Conservation (phyloP, 192 early-diverging fungal species). For the Coemansia javaensis region DNA sequence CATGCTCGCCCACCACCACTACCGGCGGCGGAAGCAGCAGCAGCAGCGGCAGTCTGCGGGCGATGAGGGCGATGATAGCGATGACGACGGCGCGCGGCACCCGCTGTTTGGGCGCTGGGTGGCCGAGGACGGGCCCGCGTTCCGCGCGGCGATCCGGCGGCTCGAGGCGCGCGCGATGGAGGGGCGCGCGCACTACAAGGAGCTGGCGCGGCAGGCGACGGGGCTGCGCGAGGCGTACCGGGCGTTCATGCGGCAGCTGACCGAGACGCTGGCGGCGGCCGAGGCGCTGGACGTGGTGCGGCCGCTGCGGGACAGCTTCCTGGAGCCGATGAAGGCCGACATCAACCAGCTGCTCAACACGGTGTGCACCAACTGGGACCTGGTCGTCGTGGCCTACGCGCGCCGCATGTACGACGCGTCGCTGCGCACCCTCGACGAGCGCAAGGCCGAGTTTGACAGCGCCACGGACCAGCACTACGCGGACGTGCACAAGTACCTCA, state of each 20-base stretch:
- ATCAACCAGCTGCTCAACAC: conserved; percentile 31
- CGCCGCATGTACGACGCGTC: conserved; percentile 30
- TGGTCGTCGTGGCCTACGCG: conserved; percentile 21
- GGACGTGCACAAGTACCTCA: conserved; percentile 34
- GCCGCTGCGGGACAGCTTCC: conserved; percentile 19
- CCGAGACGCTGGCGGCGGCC: conserved; percentile 6
- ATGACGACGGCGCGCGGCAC: conserved; percentile 5
- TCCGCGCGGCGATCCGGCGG: conserved; percentile 23
- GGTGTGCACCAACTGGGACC: conserved; percentile 41
- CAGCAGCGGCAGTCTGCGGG: background rate
- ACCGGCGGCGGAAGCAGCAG: conserved; percentile 1
- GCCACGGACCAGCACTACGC: conserved; percentile 29
- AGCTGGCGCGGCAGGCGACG: conserved; percentile 21
- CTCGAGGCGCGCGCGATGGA: conserved; percentile 34
- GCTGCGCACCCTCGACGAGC: conserved; percentile 37
- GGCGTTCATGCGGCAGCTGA: conserved; percentile 32
- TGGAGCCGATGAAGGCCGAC: conserved; percentile 31
- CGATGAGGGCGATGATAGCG: background rate
- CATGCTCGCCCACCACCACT: conserved; percentile 20
- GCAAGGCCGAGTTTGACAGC: conserved; percentile 24
- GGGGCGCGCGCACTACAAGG: conserved; percentile 31
- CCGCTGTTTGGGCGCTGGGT: conserved; percentile 44
- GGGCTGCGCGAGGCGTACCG: conserved; percentile 30
- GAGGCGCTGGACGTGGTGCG: conserved; percentile 16
- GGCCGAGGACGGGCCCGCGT: conserved; percentile 40